Evolutionary conservation across 2,329 filamentous ascomycete genomes (phyloP).

Genomic region (Alternaria novae-zelandiae): DNA sequence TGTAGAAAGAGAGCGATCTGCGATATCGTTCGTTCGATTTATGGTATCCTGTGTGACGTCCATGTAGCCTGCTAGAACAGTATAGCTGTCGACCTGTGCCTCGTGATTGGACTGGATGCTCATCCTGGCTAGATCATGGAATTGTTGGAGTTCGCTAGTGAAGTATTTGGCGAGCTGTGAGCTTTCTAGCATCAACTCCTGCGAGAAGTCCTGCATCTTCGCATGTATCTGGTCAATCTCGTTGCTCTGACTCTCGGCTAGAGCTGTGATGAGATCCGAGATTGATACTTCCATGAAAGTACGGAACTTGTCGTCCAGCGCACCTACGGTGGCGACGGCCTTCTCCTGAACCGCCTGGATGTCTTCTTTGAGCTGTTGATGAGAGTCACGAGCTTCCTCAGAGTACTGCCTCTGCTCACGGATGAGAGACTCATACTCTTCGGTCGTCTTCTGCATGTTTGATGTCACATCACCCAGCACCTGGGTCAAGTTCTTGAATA

Average conservation of each 20-base stretch:
- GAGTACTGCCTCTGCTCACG: conserved; percentile 32
- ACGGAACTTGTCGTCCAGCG: conserved; percentile 27
- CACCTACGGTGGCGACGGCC: conserved; percentile 23
- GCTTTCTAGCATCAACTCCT: conserved; percentile 24
- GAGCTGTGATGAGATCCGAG: conserved; percentile 21
- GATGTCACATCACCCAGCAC: conserved; percentile 31
- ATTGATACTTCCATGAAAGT: conserved; percentile 28
- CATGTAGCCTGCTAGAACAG: conserved; percentile 20
- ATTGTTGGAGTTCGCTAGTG: conserved; percentile 20
- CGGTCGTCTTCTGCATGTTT: conserved; percentile 25
- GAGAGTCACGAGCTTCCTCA: conserved; percentile 27
- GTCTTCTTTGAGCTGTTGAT: conserved; percentile 24
- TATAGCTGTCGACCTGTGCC: conserved; percentile 26
- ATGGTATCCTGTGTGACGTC: conserved; percentile 14
- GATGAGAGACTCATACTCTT: conserved; percentile 33
- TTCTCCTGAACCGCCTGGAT: conserved; percentile 27
- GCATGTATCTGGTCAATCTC: conserved; percentile 21
- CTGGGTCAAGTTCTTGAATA: conserved; percentile 43
- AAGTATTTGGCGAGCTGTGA: conserved; percentile 22
- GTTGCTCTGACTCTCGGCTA: conserved; percentile 22
- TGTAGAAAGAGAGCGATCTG: conserved; percentile 19
- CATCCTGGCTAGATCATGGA: conserved; percentile 19
- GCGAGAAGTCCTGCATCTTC: conserved; percentile 28
- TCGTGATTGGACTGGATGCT: conserved; percentile 23
- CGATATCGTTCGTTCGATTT: conserved; percentile 15